Evolutionary conservation across 2,329 filamentous ascomycete genomes (phyloP), one percentile per base, ranked within the genome.

Genomic region (Thelonectria blattea): DNA sequence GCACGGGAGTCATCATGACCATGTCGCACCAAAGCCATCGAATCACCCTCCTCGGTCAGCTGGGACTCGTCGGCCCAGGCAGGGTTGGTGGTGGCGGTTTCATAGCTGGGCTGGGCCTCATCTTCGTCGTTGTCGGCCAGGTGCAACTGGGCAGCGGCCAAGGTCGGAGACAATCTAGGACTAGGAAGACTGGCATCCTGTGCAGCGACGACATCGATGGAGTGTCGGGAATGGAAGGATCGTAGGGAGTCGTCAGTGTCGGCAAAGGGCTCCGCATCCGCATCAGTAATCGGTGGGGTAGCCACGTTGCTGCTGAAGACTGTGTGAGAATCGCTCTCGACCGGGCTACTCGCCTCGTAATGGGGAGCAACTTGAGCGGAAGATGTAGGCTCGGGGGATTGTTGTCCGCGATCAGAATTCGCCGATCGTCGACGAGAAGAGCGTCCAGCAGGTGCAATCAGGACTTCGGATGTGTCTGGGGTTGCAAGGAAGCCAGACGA

Each of bases 161-260:
- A 86, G 6, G 94, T 96, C 4, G 95, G 95, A 24, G 95, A 99
- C 58, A 99, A 79, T 71, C 95, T 93, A 34, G 95, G 95, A 74
- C 95, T 99, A 53, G 95, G 95, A 63, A 99, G 82, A 76, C 92
- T 97, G 65, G 92, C 92, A 80, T 97, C 94, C 74, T 95, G 91
- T 41, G 89, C 88, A 58, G 88, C 86, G 56, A 89, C 84, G 48
- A 88, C 90, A 70, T 93, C 88, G 51, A 93, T 82, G 49, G 78
- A 79, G 22, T 85, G 81, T 30, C 83, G 75, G 47, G 79, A 79
- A 62, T 79, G 83, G 53, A 81, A 77, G 65, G 79, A 79, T 37
- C 80, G 77, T 58, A 81, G 72, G 20, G 77, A 78, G 15, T 85
- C 81, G 65, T 85, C 82, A 5, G 75, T 71, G 49, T 85, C 82